phyloP scores from a whole-genome alignment of 176 grass and related monocot species.

The Leersia perrieri region DNA sequence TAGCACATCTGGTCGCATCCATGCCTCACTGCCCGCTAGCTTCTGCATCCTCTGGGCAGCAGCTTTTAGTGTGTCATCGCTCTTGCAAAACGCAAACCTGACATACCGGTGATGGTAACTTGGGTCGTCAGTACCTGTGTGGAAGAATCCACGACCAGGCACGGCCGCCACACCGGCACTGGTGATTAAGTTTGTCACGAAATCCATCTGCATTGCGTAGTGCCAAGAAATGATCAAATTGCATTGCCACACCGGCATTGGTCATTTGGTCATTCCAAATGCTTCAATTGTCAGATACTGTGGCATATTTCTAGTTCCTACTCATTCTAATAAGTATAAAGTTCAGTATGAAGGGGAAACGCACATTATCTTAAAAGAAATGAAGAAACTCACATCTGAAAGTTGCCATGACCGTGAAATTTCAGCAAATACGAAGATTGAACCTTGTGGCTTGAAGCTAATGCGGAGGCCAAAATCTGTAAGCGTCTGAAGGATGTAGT shows the following conservation, averaged over 20 bases:
- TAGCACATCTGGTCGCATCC: neutral
- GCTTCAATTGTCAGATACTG: neutral
- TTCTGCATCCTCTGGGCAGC: constrained; percentile 65
- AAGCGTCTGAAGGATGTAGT: constrained; percentile 72
- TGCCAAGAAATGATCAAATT: neutral
- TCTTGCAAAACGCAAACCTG: constrained; percentile 92
- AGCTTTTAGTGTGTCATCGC: constrained; percentile 57
- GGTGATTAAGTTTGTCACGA: constrained; percentile 63
- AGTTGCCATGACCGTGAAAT: constrained; percentile 59
- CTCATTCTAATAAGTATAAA: neutral
- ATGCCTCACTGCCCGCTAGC: constrained; percentile 16
- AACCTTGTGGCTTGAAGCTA: constrained; percentile 75
- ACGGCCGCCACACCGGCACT: constrained; percentile 74
- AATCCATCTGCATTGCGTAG: constrained; percentile 64
- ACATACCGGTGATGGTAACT: constrained; percentile 53
- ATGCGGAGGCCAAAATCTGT: constrained; percentile 61
- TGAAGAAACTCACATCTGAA: constrained; percentile 63
- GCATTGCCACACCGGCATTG: neutral
- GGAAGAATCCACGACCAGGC: constrained; percentile 87
- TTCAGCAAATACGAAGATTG: constrained; percentile 81
- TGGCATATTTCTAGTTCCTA: neutral
- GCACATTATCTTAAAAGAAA: constrained; percentile 34
- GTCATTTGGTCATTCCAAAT: neutral
- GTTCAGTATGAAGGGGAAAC: constrained; percentile 23
- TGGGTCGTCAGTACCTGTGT: constrained; percentile 27